Conservation (phyloP, 2,329 filamentous ascomycete genomes). For the Amesomyces nigricolor region DNA sequence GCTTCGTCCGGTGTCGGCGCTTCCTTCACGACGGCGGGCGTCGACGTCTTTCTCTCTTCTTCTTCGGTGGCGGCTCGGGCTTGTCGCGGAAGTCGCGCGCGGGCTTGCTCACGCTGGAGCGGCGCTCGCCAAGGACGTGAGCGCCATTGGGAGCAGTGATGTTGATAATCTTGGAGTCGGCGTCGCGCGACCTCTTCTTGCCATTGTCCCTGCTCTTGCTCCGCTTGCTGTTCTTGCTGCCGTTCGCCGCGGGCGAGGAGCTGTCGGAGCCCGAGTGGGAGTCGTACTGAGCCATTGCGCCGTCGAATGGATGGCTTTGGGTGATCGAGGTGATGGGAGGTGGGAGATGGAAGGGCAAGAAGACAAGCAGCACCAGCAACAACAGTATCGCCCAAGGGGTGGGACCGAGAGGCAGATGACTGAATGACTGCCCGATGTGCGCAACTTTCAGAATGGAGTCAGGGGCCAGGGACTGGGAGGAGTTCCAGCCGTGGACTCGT, state of each 20-base stretch:
- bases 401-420: constrained; percentile 9
- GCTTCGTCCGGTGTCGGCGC: constrained; percentile 25
- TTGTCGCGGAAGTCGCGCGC: constrained; percentile 57
- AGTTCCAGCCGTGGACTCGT: neutral
- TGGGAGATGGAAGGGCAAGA: neutral
- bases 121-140: constrained; percentile 34
- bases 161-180: constrained; percentile 1
- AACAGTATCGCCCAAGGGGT: neutral
- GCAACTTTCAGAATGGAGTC: constrained; percentile 8
- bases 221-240: constrained; percentile 31
- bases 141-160: constrained; percentile 11
- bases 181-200: constrained; percentile 18
- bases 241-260: constrained; percentile 23
- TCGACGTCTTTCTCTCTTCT: constrained; percentile 32
- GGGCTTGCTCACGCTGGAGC: constrained; percentile 53
- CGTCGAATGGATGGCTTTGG: neutral
- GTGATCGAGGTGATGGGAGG: neutral
- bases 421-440: neutral
- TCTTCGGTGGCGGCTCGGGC: constrained; percentile 34
- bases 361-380: neutral
- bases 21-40: constrained; percentile 20
- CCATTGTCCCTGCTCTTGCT: constrained; percentile 20
- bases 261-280: constrained; percentile 31
- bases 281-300: constrained; percentile 30
- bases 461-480: neutral